Base-by-base conservation (phyloP, 805 yeast genomes). In the Candida wancherniae region DNA sequence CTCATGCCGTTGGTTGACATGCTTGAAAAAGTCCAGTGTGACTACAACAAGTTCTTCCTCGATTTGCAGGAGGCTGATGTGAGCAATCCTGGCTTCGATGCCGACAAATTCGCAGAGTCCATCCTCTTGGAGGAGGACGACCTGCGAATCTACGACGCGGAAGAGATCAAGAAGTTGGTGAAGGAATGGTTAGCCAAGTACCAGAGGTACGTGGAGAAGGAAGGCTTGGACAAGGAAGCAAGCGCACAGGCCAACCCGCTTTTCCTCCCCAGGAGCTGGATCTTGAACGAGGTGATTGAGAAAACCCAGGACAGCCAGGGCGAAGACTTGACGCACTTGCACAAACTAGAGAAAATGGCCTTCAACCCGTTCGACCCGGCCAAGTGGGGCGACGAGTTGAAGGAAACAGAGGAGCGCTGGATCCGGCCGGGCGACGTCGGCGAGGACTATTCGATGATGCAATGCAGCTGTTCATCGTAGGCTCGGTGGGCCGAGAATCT, bases 231-330 rank as follows among this genome's bases (percentile, higher is more conserved):
- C 29, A 44, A 37, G 4, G 40, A 36, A 6, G 44, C 63, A 3
- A 75, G 86, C 28, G 50, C 58, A 5, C 31, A 44, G 3, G 62
- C 58, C 28, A 92, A 90, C 48, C 98, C 97, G 3, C 51, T 74
- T 20, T 90, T 90, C 49, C 70, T 83, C 5, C 92, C 95, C 13
- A 69, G 90, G 37, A 83, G 78, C 41, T 85, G 94, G 87, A 79
- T 88, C 31, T 63, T 92, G 32, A 85, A 86, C 32, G 88, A 87
- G 39, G 95, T 86, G 1, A 79, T 84, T 26, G 68, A 72, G 17
- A 58, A 62, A 26, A 68, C 78, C 0, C 63, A 69, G 21, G 83
- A 76, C 2, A 61, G 69, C 17, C 65, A 71, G 20, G 61, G 59
- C n/a, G 51, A 51, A 19, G 78, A 77, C 49, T 48, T 67, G 9